These are phyloP conservation scores for Hevea brasiliensis DNA, from an alignment of 345 rosid species.

Conservation along the genomic window DNA sequence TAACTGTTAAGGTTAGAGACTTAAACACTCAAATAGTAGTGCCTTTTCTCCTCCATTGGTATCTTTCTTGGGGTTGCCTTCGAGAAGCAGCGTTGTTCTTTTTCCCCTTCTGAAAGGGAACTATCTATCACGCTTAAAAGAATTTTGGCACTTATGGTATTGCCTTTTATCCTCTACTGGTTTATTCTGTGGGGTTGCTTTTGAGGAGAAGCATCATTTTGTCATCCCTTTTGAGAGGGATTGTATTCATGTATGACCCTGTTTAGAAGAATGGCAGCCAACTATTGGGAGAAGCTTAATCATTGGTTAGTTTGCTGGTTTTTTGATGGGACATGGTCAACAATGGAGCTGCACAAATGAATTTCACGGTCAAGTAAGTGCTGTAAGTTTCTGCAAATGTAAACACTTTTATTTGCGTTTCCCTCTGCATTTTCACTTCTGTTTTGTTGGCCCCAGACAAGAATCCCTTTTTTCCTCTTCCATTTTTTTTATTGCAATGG, in stretches of 20 bases:
- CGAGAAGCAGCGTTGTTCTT: not conserved
- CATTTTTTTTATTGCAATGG: not conserved
- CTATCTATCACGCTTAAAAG: not conserved
- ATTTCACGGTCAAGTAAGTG: slow-evolving; percentile 49
- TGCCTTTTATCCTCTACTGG: slow-evolving; percentile 13
- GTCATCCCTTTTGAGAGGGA: slow-evolving; percentile 13
- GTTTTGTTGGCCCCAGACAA: slow-evolving; percentile 12
- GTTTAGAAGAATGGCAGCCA: slow-evolving; percentile 21
- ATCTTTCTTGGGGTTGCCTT: not conserved
- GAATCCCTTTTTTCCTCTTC: not conserved
- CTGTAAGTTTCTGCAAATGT: slow-evolving; percentile 20
- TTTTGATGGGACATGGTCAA: slow-evolving; percentile 31
- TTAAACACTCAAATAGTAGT: not conserved
- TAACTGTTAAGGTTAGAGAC: not conserved
- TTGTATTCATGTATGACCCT: slow-evolving; percentile 17
- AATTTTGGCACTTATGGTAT: slow-evolving; percentile 15
- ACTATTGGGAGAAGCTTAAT: slow-evolving; percentile 27
- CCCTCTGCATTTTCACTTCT: slow-evolving; percentile 16
- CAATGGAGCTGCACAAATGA: slow-evolving; percentile 37
- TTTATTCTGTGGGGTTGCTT: slow-evolving; percentile 13
- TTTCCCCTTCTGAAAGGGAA: not conserved
- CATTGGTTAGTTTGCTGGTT: slow-evolving; percentile 24
- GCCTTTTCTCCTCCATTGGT: not conserved
- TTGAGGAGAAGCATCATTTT: slow-evolving; percentile 17
- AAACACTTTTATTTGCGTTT: slow-evolving; percentile 13